Evolutionary conservation across 2,329 filamentous ascomycete genomes (phyloP).

Genomic region (Colletotrichum higginsianum): DNA sequence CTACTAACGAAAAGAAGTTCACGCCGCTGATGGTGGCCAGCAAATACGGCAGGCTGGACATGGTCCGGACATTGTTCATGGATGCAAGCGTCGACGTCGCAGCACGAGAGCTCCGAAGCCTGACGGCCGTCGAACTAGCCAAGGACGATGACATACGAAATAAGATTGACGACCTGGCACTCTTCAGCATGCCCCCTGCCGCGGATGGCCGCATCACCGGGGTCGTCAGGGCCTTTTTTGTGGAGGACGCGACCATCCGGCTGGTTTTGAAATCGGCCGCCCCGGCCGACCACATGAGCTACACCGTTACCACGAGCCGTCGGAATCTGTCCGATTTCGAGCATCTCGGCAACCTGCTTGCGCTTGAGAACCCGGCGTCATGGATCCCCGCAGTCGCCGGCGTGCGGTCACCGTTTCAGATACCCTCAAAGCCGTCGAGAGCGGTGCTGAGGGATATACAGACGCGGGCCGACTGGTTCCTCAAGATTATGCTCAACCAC

Average conservation of each 20-base stretch:
- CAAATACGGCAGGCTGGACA: slow-evolving; percentile 96
- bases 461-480: slow-evolving; percentile 86
- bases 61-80: slow-evolving; percentile 89
- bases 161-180: slow-evolving; percentile 91
- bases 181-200: slow-evolving; percentile 82
- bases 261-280: slow-evolving; percentile 95
- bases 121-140: slow-evolving; percentile 95
- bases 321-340: slow-evolving; percentile 92
- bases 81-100: slow-evolving; percentile 90
- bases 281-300: slow-evolving; percentile 84
- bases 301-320: slow-evolving; percentile 94
- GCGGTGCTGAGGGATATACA: slow-evolving; percentile 91
- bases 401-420: slow-evolving; percentile 89
- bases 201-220: slow-evolving; percentile 88
- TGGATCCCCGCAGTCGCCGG: slow-evolving; percentile 88
- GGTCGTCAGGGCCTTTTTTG: slow-evolving; percentile 95
- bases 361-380: slow-evolving; percentile 92
- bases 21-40: slow-evolving; percentile 98
- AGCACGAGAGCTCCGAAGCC: slow-evolving; percentile 85
- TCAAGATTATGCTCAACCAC: slow-evolving; percentile 88
- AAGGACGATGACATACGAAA: slow-evolving; percentile 99
- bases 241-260: slow-evolving; percentile 94
- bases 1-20: slow-evolving; percentile 93
- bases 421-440: slow-evolving; percentile 91
- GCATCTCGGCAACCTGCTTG: slow-evolving; percentile 85